Percentiles rank a stretch among this genome's conserved stretches.
These are phyloP conservation scores for Bertia moriformis DNA, from an alignment of 2,329 filamentous ascomycete species.

Conservation along the genomic window DNA sequence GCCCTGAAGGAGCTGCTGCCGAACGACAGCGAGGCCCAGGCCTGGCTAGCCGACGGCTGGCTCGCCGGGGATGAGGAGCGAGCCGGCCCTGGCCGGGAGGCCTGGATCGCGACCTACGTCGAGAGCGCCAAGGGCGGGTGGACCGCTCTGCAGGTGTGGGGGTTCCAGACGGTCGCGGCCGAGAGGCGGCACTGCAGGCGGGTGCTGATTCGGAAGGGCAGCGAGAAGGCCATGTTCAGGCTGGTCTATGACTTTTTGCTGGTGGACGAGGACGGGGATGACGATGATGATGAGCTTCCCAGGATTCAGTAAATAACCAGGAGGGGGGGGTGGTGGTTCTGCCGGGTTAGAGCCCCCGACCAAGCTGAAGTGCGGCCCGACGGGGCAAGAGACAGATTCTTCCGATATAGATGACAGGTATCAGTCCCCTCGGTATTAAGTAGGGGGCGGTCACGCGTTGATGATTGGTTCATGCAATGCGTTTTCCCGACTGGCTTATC, in stretches of 20 bases:
- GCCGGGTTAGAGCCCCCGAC: too few species aligned
- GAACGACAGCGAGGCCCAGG: slow-evolving; percentile 30
- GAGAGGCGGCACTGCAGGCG: slow-evolving; percentile 36
- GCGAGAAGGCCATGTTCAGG: slow-evolving; percentile 29
- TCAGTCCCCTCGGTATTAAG: too few species aligned
- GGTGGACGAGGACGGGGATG: not conserved
- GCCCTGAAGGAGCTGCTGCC: slow-evolving; percentile 26
- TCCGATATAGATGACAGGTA: too few species aligned
- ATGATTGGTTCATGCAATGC: too few species aligned
- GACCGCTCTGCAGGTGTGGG: slow-evolving; percentile 44
- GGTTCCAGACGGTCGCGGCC: slow-evolving; percentile 37
- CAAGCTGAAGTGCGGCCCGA: too few species aligned
- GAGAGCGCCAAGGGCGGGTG: slow-evolving; percentile 35
- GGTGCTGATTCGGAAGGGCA: slow-evolving; percentile 34
- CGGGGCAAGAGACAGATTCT: too few species aligned
- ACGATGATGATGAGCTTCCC: too few species aligned
- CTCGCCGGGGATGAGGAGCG: slow-evolving; percentile 34
- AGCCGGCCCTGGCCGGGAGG: slow-evolving; percentile 38
- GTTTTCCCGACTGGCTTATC: too few species aligned
- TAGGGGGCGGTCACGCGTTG: too few species aligned
- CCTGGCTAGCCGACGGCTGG: slow-evolving; percentile 43
- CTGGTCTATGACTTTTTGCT: slow-evolving; percentile 37
- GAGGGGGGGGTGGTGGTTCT: too few species aligned
- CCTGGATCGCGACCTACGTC: slow-evolving; percentile 51
- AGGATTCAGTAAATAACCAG: too few species aligned